Evolutionary conservation across 768 basidiomycete species (phyloP).

Genomic region (Tricholoma furcatifolium): DNA sequence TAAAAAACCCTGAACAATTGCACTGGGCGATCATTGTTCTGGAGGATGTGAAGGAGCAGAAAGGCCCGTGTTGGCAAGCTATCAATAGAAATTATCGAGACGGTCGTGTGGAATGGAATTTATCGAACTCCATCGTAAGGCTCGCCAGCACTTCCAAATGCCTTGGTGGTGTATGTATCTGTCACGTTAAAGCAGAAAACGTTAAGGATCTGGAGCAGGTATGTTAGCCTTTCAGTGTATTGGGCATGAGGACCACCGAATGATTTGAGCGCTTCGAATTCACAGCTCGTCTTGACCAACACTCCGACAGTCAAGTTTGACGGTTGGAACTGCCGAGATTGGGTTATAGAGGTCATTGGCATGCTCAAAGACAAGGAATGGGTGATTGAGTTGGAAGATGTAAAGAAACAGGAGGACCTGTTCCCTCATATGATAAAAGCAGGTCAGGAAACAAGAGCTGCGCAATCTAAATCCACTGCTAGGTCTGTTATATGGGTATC

Average conservation of each 20-base stretch:
- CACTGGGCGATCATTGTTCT: slow-evolving; percentile 9
- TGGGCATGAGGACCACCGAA: not conserved
- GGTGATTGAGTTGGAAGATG: not conserved
- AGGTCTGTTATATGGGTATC: too few species aligned
- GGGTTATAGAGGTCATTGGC: slow-evolving; percentile 8
- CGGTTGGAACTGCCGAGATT: slow-evolving; percentile 11
- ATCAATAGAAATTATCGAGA: slow-evolving; percentile 3
- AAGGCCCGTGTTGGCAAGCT: slow-evolving; percentile 8
- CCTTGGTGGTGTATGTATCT: slow-evolving; percentile 9
- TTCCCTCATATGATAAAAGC: slow-evolving; percentile 1
- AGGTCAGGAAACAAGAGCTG: slow-evolving; percentile 2
- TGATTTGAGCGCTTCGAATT: too few species aligned
- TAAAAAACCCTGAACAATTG: slow-evolving; percentile 3
- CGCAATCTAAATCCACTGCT: not conserved
- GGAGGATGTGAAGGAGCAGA: slow-evolving; percentile 1
- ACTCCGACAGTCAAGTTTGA: not conserved
- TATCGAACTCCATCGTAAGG: not conserved
- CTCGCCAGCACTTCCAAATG: slow-evolving; percentile 5
- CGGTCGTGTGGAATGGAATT: slow-evolving; percentile 4
- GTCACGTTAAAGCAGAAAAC: not conserved
- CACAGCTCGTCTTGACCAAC: not conserved
- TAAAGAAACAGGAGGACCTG: not conserved
- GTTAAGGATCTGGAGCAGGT: slow-evolving; percentile 1
- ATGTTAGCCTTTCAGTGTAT: not conserved
- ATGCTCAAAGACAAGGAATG: not conserved